Conservation (phyloP, 164 flowering plant genomes). For the Nelumbo lutea region DNA sequence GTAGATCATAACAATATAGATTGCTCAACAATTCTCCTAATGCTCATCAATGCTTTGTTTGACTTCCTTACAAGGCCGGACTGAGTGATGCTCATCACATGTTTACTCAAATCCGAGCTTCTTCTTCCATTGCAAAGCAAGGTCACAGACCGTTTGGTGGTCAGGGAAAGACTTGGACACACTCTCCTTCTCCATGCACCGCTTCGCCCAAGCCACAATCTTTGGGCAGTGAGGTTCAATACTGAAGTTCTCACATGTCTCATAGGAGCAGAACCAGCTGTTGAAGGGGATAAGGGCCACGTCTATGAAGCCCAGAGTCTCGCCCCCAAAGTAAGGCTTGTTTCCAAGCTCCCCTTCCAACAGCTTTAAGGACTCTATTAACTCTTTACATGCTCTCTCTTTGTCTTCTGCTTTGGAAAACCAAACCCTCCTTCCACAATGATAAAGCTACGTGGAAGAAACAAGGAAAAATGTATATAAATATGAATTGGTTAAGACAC, state of each 20-base stretch:
- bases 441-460: neutral
- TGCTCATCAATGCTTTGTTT: no score
- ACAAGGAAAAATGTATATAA: neutral
- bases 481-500: no score
- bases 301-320: conserved; percentile 12
- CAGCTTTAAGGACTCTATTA: conserved; percentile 10
- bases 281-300: conserved; percentile 9
- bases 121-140: no score
- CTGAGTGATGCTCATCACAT: no score
- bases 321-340: conserved; percentile 13
- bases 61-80: no score
- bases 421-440: conserved; percentile 2
- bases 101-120: no score
- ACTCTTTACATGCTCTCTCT: conserved; percentile 8
- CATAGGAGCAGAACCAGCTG: conserved; percentile 8
- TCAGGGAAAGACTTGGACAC: no score
- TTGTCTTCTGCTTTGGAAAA: conserved; percentile 7
- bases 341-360: conserved; percentile 17
- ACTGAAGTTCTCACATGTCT: conserved; percentile 8
- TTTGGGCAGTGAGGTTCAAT: conserved; percentile 10
- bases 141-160: no score
- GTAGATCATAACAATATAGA: no score
- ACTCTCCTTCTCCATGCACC: no score
- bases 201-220: neutral
- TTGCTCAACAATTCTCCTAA: no score